phyloP scores from a whole-genome alignment of 352 stramenopile species.

The Pythium scleroteichum region DNA sequence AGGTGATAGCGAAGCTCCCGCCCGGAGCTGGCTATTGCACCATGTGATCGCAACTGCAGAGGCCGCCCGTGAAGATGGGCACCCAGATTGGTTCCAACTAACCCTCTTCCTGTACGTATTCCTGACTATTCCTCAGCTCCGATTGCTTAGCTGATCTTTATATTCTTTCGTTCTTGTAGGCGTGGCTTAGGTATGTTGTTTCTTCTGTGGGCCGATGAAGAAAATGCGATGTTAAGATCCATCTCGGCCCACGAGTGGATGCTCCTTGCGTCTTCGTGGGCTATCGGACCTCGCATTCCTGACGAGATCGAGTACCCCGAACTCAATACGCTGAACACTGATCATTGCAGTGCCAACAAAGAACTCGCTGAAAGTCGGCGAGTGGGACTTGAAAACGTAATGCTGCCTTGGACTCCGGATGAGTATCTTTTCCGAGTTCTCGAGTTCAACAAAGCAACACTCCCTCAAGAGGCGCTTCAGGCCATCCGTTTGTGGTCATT shows the following conservation, averaged over 20 bases:
- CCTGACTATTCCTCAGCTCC: neutral
- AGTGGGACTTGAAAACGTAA: conserved; percentile 38
- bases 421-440: conserved; percentile 78
- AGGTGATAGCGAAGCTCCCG: conserved; percentile 40
- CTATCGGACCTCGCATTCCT: conserved; percentile 58
- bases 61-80: conserved; percentile 59
- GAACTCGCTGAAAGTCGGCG: neutral
- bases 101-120: conserved; percentile 60
- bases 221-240: conserved; percentile 58
- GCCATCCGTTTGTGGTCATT: conserved; percentile 76
- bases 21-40: conserved; percentile 61
- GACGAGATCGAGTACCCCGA: conserved; percentile 57
- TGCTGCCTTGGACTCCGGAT: conserved; percentile 74
- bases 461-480: conserved; percentile 66
- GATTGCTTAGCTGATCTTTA: neutral
- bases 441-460: conserved; percentile 54
- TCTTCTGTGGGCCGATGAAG: conserved; percentile 72
- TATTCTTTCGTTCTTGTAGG: conserved; percentile 20
- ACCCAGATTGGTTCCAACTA: conserved; percentile 84
- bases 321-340: conserved; percentile 64
- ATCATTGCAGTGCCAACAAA: conserved; percentile 40
- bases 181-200: conserved; percentile 77
- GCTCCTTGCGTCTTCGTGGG: conserved; percentile 58
- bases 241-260: conserved; percentile 81
- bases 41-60: conserved; percentile 71